Base-by-base conservation (phyloP, 2,329 filamentous ascomycete species). In the Alternaria alternata region DNA sequence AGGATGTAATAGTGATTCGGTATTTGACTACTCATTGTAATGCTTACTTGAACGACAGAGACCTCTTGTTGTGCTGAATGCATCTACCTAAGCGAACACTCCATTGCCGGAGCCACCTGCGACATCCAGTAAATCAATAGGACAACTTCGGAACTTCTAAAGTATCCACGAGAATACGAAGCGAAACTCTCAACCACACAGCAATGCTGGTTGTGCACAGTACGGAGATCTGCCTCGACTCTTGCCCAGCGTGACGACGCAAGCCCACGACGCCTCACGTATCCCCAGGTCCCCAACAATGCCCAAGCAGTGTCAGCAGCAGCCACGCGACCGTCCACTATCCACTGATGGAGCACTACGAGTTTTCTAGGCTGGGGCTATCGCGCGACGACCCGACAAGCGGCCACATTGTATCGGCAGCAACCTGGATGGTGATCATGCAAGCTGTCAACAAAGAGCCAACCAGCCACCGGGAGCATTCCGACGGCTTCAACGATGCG, bases 381-480 rank as follows among this genome's bases (percentile, higher is more conserved):
- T 34, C 24, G 42, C 22, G 14, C 30, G 46, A 51, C 26, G 24
- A 44, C 39, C 46, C 57, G 34, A 54, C 24, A 32, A n/a, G 48
- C 32, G 53, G 53, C 53, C 46, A 60, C 39, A 60, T 32, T 46
- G 32, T 38, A 32, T 38, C 32, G 34, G 47, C 48, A 57, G 64
- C 56, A 59, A 62, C 57, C 38, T 49, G 51, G 30, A 59, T 51
- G 39, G 54, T 34, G 38, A 47, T 32, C 32, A 43, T 60, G 46
- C 51, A 51, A 51, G 51, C 52, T 51, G 57, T 55, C 57, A 34
- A 51, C 51, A 55, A 56, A n/a, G 34, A 36, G 30, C 57, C 57
- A 60, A 57, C 47, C 57, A 60, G 57, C 54, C 47, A 20, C 24
- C 39, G 39, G 41, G 34, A 12, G 22, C 20, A 32, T 41, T 52